A percentile compares a stretch with the other conserved stretches of the same genome.
These are phyloP conservation scores for Talaromyces adpressus DNA, from an alignment of 495 filamentous ascomycete species.

Conservation along the genomic window DNA sequence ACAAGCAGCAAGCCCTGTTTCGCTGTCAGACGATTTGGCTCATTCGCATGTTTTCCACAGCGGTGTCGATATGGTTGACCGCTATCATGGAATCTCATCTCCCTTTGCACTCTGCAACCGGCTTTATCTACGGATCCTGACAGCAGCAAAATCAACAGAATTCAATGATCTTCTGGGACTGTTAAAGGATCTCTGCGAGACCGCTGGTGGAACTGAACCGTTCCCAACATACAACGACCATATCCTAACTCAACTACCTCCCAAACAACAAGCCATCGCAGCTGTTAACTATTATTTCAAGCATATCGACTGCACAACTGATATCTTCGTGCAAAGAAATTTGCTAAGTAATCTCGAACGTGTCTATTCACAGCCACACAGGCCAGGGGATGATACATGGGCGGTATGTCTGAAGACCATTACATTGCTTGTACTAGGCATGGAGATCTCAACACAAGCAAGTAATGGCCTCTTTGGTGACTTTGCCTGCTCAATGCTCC, in stretches of 20 bases:
- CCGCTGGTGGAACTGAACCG: background rate
- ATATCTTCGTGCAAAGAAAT: background rate
- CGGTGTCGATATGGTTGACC: background rate
- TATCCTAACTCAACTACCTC: background rate
- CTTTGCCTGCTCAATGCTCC: background rate
- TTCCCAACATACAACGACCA: background rate
- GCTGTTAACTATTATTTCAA: background rate
- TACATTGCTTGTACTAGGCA: background rate
- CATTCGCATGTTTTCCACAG: background rate
- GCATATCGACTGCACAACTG: background rate
- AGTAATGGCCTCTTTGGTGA: background rate
- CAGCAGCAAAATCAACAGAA: background rate
- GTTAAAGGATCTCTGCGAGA: background rate
- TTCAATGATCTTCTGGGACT: background rate
- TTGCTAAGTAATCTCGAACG: background rate
- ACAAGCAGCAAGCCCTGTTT: background rate
- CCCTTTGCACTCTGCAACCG: slow-evolving; percentile 1
- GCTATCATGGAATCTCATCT: background rate
- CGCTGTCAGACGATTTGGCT: background rate
- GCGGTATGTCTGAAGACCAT: slow-evolving; percentile 1
- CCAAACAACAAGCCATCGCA: background rate
- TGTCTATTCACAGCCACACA: background rate
- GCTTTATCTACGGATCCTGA: background rate
- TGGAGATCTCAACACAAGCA: background rate
- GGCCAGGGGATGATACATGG: background rate